These are phyloP conservation scores for Aspergillus funiculosus DNA, from an alignment of 495 filamentous ascomycete species.

Conservation along the genomic window DNA sequence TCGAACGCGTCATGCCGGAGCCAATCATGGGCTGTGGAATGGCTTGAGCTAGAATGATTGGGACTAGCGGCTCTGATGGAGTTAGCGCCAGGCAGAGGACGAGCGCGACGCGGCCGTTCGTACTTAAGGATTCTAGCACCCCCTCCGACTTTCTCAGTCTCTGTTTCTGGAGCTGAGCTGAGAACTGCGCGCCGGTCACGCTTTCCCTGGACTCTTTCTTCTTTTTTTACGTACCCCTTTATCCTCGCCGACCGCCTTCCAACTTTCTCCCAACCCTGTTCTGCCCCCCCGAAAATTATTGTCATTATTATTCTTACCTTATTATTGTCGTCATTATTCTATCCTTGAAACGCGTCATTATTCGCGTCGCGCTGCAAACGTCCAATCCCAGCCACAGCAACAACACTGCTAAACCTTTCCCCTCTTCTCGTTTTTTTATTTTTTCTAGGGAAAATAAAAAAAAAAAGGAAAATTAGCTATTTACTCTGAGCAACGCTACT, in stretches of 20 bases:
- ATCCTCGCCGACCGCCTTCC: conserved; percentile 17
- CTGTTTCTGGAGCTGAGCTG: conserved; percentile 35
- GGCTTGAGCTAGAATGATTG: conserved; percentile 31
- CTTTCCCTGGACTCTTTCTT: conserved; percentile 22
- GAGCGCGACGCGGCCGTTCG: conserved; percentile 39
- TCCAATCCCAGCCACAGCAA: conserved; percentile 10
- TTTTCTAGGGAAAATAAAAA: neutral
- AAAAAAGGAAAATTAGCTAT: neutral
- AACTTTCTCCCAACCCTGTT: conserved; percentile 9
- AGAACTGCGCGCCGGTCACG: conserved; percentile 25
- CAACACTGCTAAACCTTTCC: neutral
- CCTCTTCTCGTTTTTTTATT: neutral
- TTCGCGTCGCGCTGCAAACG: conserved; percentile 9
- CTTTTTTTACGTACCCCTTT: conserved; percentile 25
- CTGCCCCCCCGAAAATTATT: conserved; percentile 2
- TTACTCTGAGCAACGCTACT: neutral
- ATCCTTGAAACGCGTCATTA: conserved; percentile 22
- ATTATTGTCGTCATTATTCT: no score
- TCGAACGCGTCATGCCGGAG: conserved; percentile 26
- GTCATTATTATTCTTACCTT: no score
- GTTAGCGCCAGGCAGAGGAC: conserved; percentile 33
- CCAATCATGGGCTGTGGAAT: conserved; percentile 34
- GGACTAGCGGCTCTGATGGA: conserved; percentile 38
- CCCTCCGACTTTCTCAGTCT: conserved; percentile 42
- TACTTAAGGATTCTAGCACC: conserved; percentile 50